phyloP scores from a whole-genome alignment of 192 early-diverging fungal species.

The Podila verticillata region DNA sequence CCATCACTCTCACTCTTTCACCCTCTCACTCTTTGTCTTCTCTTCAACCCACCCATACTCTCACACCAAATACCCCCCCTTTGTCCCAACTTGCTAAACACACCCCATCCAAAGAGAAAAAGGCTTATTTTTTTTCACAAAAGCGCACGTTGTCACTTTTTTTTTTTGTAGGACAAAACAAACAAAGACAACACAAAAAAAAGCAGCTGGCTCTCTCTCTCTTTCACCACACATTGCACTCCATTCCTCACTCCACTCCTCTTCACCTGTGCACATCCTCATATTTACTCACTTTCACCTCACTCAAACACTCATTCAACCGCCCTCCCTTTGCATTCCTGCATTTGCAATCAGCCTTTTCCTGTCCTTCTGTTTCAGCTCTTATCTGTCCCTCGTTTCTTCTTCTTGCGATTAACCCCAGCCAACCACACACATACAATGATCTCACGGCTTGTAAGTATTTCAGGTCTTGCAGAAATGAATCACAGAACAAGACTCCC shows the following conservation, averaged over 20 bases:
- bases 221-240: not conserved
- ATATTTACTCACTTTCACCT: not conserved
- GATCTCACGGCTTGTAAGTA: constrained; percentile 49
- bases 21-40: not conserved
- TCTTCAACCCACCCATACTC: not conserved
- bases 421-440: not conserved
- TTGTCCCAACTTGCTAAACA: no score
- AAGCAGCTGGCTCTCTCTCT: no score
- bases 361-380: not conserved
- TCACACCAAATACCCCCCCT: no score
- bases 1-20: not conserved
- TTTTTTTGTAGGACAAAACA: no score
- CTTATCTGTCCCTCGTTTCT: not conserved
- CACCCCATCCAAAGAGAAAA: not conserved
- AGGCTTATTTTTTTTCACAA: not conserved
- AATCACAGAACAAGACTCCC: not conserved
- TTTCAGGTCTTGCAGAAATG: not conserved
- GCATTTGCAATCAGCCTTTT: not conserved
- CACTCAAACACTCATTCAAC: not conserved
- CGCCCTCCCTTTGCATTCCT: not conserved
- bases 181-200: no score
- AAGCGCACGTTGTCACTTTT: not conserved
- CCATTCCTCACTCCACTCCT: not conserved
- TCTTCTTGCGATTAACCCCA: not conserved
- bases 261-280: not conserved